Evolutionary conservation across 148 eudicot genomes (phyloP).

Genomic region (Amaranthus palmeri): DNA sequence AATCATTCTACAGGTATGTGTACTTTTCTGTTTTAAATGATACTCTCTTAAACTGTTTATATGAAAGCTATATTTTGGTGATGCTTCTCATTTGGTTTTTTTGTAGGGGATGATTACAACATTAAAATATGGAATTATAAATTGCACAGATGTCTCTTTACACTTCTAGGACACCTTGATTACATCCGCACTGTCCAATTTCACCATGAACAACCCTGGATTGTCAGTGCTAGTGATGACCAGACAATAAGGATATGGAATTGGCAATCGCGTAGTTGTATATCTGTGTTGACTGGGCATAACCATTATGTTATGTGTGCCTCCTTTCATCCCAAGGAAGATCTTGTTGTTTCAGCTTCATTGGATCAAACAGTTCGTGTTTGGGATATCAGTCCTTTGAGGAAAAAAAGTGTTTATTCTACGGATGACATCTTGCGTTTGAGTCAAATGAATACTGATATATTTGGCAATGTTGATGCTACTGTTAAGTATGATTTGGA

Average conservation of each 20-base stretch:
- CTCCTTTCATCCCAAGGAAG: slow-evolving; percentile 89
- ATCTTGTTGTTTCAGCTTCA: slow-evolving; percentile 93
- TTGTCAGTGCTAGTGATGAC: slow-evolving; percentile 58
- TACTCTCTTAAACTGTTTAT: background rate
- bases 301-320: slow-evolving; percentile 90
- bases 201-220: slow-evolving; percentile 51
- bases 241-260: slow-evolving; percentile 82
- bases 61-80: background rate
- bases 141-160: slow-evolving; percentile 66
- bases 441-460: slow-evolving; percentile 86
- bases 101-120: slow-evolving; percentile 69
- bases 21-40: background rate
- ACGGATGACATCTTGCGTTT: slow-evolving; percentile 81
- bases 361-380: slow-evolving; percentile 90
- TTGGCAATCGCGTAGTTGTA: slow-evolving; percentile 95
- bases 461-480: slow-evolving; percentile 81
- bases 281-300: slow-evolving; percentile 75
- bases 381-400: slow-evolving; percentile 85
- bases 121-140: slow-evolving; percentile 80
- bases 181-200: slow-evolving; percentile 51
- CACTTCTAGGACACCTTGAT: slow-evolving; percentile 66
- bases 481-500: slow-evolving; percentile 81
- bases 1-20: background rate
- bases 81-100: background rate
- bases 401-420: slow-evolving; percentile 84